Conservation (phyloP, 257 asterid species). For the Sherardia arvensis region DNA sequence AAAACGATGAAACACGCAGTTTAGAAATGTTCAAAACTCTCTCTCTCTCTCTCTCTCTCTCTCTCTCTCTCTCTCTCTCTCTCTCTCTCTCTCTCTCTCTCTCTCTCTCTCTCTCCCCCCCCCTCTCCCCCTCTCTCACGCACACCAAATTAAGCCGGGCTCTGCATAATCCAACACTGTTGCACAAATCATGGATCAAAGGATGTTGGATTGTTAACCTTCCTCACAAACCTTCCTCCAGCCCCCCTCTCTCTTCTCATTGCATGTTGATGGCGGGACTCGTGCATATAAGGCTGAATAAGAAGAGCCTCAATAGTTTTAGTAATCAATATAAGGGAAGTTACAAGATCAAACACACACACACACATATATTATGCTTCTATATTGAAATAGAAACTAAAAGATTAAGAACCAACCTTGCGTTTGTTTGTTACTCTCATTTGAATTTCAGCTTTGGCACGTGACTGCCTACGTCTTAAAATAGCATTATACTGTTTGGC, state of each 20-base stretch:
- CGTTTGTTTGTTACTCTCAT: constrained; percentile 65
- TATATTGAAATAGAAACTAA: neutral
- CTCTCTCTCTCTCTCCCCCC: no score
- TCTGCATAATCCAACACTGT: no score
- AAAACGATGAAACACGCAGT: no score
- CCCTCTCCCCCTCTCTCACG: no score
- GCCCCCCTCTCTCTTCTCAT: constrained; percentile 70
- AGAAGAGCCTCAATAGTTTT: neutral
- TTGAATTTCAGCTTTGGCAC: constrained; percentile 88
- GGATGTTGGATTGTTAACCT: constrained; percentile 26
- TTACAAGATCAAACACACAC: no score
- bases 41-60: no score
- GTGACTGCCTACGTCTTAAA: constrained; percentile 73
- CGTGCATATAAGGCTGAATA: constrained; percentile 75
- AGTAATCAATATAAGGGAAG: neutral
- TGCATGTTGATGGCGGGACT: constrained; percentile 94
- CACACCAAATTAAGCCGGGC: no score
- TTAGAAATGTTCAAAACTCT: no score
- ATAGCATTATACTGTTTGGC: constrained; percentile 89
- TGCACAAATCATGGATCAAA: no score
- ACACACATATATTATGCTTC: no score
- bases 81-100: no score
- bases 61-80: no score
- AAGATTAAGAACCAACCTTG: constrained; percentile 37
- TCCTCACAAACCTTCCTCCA: constrained; percentile 86